Base-by-base conservation (phyloP, 2,329 filamentous ascomycete genomes). In the Parasarocladium wereldwijsianum region DNA sequence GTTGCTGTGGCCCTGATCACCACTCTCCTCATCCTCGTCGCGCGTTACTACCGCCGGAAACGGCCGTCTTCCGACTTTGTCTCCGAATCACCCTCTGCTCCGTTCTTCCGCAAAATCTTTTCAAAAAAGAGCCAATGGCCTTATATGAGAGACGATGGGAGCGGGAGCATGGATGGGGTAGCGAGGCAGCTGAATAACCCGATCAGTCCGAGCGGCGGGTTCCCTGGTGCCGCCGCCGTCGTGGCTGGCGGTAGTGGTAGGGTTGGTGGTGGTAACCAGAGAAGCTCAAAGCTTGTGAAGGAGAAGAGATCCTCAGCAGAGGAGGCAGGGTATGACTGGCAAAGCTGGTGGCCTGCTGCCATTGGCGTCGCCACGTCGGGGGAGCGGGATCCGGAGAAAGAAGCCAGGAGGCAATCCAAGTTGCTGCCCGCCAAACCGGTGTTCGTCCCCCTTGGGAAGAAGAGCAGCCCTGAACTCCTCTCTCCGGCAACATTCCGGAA, bases 1-100 rank as follows among this genome's bases (percentile, higher is more conserved):
- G 57, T 60, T 4, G 64, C 62, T 4, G 61, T 60, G 2, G 50
- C 62, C 4, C 46, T 59, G 4, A 39, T 76, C 12, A 63, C 58
- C 5, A 41, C 70, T 17, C 55, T 54, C 4, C 43, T 66, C 9
- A 57, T 71, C 15, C 39, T 67, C 6, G 32, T 66, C 10, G 54
- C 57, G 4, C 52, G 61, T 26, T 41, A 40, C 25, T 45, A 44
- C 34, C 58, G 64, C n/a, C 53, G 50, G n/a, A 19, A 30, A 30
- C 28, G 28, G 6, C 28, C 15, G 8, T n/a, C n/a, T n/a, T n/a
- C n/a, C n/a, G n/a, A n/a, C n/a, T n/a, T n/a, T n/a, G n/a, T n/a
- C n/a, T n/a, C n/a, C n/a, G n/a, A n/a, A n/a, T n/a, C n/a, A n/a
- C n/a, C n/a, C n/a, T n/a, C n/a, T n/a, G 15, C 24, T 30, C 28